Percentiles rank a stretch among this genome's conserved stretches.
phyloP scores from a whole-genome alignment of 2,329 filamentous ascomycete genomes.

The Fusarium torreyae region DNA sequence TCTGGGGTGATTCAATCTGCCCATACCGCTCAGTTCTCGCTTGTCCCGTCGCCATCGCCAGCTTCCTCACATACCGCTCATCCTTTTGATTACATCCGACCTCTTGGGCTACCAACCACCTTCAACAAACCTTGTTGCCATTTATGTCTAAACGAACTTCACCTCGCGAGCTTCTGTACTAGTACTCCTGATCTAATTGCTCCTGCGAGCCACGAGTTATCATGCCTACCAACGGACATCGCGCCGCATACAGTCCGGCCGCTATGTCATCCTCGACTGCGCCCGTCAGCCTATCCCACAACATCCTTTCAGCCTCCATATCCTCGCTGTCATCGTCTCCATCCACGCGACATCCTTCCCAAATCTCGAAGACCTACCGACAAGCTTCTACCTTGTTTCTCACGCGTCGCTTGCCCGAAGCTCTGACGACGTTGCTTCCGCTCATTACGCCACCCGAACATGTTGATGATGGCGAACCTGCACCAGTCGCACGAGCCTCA shows the following conservation, averaged over 20 bases:
- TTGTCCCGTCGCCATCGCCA: conserved; percentile 18
- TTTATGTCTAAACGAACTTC: conserved; percentile 36
- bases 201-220: conserved; percentile 18
- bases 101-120: conserved; percentile 7
- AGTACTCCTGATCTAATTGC: conserved; percentile 17
- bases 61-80: conserved; percentile 27
- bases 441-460: conserved; percentile 76
- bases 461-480: conserved; percentile 68
- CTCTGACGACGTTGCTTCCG: conserved; percentile 86
- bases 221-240: conserved; percentile 64
- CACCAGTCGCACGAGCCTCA: conserved; percentile 85
- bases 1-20: conserved; percentile 42
- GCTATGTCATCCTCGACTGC: conserved; percentile 51
- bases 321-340: conserved; percentile 77
- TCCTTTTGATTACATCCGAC: conserved; percentile 24
- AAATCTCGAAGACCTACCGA: conserved; percentile 93
- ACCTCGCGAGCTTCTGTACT: conserved; percentile 7
- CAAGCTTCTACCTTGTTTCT: conserved; percentile 95
- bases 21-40: conserved; percentile 24
- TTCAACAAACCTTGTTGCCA: conserved; percentile 22
- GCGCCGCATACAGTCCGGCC: conserved; percentile 63
- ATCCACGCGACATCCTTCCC: conserved; percentile 73
- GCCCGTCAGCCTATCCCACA: conserved; percentile 64
- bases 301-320: conserved; percentile 74
- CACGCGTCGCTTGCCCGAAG: conserved; percentile 92